Conservation (phyloP, 2,329 filamentous ascomycete genomes). For the Sclerotinia subarctica region DNA sequence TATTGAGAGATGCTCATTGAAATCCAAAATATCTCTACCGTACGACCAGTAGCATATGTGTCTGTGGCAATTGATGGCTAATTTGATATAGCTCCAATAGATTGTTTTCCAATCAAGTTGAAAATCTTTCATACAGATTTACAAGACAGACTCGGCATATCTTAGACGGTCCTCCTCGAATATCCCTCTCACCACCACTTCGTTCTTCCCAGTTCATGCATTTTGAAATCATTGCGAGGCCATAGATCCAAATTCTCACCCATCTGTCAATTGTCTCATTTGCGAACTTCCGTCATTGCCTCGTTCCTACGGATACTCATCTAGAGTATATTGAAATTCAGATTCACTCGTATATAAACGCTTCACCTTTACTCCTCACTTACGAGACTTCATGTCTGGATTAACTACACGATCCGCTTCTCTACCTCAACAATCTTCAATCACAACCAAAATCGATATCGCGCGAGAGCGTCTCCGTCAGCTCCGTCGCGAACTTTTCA, state of each 20-base stretch:
- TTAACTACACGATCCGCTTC: constrained; percentile 23
- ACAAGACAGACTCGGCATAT: not conserved
- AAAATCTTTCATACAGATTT: not conserved
- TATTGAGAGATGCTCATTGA: not conserved
- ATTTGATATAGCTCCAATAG: not conserved
- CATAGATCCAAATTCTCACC: not conserved
- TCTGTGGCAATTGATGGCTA: not conserved
- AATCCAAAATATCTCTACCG: not conserved
- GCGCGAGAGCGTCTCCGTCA: constrained; percentile 28
- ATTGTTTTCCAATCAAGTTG: not conserved
- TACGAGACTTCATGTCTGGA: constrained; percentile 15
- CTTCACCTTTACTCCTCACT: constrained; percentile 2
- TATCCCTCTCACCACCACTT: not conserved
- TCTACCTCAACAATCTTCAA: constrained; percentile 22
- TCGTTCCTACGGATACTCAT: not conserved
- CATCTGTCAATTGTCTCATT: not conserved
- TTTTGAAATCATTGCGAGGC: not conserved
- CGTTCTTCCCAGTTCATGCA: not conserved
- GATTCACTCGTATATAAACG: constrained; percentile 18
- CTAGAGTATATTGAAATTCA: not conserved
- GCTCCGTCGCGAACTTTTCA: constrained; percentile 25
- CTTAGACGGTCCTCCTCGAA: not conserved
- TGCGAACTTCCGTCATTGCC: not conserved
- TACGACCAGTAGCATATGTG: not conserved
- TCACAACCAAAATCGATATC: constrained; percentile 22